Evolutionary conservation across 805 yeast genomes (phyloP).

Genomic region (Ogataea kodamae): DNA sequence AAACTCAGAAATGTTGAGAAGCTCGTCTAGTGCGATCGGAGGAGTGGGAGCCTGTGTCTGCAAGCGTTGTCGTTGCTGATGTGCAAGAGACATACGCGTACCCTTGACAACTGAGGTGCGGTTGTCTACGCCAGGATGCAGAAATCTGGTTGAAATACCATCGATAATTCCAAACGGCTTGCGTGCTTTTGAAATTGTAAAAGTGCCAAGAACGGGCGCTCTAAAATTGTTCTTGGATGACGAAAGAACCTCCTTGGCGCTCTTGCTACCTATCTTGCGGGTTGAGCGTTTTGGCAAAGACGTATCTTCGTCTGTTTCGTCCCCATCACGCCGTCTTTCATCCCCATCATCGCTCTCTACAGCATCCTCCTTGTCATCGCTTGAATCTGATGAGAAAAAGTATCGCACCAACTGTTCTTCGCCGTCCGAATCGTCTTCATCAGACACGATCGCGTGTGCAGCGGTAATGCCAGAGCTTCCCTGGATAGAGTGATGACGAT

Average conservation of each 20-base stretch:
- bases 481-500: conserved; percentile 17
- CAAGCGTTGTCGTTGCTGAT: conserved; percentile 5
- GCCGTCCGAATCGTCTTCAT: conserved; percentile 20
- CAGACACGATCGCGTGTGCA: conserved; percentile 19
- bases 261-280: conserved; percentile 65
- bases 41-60: conserved; percentile 12
- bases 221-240: conserved; percentile 79
- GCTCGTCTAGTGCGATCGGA: conserved; percentile 60
- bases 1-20: conserved; percentile 82
- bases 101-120: conserved; percentile 27
- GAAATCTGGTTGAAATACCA: conserved; percentile 84
- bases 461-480: conserved; percentile 18
- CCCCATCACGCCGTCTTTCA: conserved; percentile 43
- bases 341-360: conserved; percentile 16
- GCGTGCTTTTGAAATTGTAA: conserved; percentile 68
- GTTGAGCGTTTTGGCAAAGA: conserved; percentile 69
- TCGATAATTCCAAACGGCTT: conserved; percentile 93
- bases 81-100: conserved; percentile 9
- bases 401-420: conserved; percentile 64
- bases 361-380: conserved; percentile 19
- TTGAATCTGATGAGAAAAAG: conserved; percentile 45
- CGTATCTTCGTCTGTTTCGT: conserved; percentile 92
- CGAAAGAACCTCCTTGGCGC: conserved; percentile 91
- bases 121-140: conserved; percentile 44
- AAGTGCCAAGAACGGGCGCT: conserved; percentile 90